phyloP scores from a whole-genome alignment of 345 rosid species.

The Raphanus raphanistrum region DNA sequence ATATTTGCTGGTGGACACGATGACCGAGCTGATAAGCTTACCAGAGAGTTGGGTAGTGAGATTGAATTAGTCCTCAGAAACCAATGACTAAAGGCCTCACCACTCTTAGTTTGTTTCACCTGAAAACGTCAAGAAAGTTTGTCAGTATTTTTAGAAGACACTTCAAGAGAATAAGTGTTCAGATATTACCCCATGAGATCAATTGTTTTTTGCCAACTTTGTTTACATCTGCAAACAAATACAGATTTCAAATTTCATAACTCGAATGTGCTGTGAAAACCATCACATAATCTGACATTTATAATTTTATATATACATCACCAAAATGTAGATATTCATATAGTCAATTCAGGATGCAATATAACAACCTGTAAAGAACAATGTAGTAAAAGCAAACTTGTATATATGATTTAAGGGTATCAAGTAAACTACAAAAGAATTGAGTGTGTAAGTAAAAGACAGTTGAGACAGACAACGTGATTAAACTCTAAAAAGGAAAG shows the following conservation, averaged over 20 bases:
- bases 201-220: no score
- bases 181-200: background rate
- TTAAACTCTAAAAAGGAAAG: slow-evolving; percentile 21
- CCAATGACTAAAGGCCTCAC: slow-evolving; percentile 25
- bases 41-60: slow-evolving; percentile 67
- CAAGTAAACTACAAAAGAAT: slow-evolving; percentile 36
- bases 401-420: slow-evolving; percentile 26
- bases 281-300: background rate
- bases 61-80: slow-evolving; percentile 50
- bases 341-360: background rate
- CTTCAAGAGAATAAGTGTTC: background rate
- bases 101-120: slow-evolving; percentile 10
- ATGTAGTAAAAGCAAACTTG: slow-evolving; percentile 16
- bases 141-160: background rate
- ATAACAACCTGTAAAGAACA: background rate
- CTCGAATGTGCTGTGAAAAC: background rate
- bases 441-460: slow-evolving; percentile 16
- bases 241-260: background rate
- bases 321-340: background rate
- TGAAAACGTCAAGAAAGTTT: slow-evolving; percentile 8
- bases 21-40: slow-evolving; percentile 74
- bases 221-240: no score
- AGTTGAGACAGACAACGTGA: slow-evolving; percentile 23
- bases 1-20: slow-evolving; percentile 87
- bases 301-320: background rate